Evolutionary conservation across 1,284 basidiomycete species (phyloP), one percentile per base, ranked within the genome.

Genomic region (Cutaneotrichosporon dermatis): DNA sequence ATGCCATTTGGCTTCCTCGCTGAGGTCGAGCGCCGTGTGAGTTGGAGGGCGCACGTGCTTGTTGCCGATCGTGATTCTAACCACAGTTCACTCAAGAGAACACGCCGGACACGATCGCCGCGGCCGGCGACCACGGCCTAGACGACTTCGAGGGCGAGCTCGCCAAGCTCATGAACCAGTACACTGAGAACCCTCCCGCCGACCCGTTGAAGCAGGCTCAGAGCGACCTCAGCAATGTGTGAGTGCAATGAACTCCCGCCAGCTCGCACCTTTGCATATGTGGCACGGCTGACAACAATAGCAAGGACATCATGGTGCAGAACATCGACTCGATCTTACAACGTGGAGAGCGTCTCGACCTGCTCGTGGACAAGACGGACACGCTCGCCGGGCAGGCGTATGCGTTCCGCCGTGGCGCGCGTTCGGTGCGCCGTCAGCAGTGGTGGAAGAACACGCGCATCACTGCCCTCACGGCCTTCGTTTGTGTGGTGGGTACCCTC

Each of bases 331-430:
- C 76, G 77, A 96, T 99, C 67, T 83, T 99, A 42, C 88, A 85
- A 59, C 83, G 96, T 44, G 96, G 95, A 7, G 96, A 99, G 76
- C 83, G 95, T 57, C 92, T 99, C 69, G 95, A 98, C 74, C 82
- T 98, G 16, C 83, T 99, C 45, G 89, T 99, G 48, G 92, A 98
- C 82, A 94, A 98, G 83, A 99, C 95, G 37, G 94, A 98, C 75
- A 89, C 85, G 60, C 92, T 98, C 84, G 90, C 92, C 3, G 88
- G 87, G 36, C 94, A 99, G 77, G 92, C 94, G 6, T 90, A 91
- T n/a, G 92, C 92, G 2, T 99, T 99, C 80, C 81, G 94, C 50
- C 83, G 95, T 54, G 90, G 95, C 3, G 93, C 94, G 6, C 84
- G 92, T 42, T 86, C 83, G 1, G 86, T 94, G 13, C 81, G 95